These are phyloP conservation scores for Tricholomella constricta DNA, from an alignment of 768 basidiomycete genomes.

Conservation along the genomic window DNA sequence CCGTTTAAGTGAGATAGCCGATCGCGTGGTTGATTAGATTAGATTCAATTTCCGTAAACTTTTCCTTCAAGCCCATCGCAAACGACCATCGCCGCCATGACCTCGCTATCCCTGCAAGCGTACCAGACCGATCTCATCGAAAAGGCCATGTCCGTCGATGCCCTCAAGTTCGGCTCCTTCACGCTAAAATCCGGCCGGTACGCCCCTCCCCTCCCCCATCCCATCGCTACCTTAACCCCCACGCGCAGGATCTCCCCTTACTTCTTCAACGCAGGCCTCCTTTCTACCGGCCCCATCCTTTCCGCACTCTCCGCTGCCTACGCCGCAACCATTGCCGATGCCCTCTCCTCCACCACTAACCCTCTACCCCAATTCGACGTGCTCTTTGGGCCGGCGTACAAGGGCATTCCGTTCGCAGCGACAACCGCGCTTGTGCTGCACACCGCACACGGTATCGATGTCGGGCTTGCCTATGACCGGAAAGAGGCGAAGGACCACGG, in stretches of 20 bases:
- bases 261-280: slow-evolving; percentile 93
- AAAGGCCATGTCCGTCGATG: slow-evolving; percentile 66
- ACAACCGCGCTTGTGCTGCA: slow-evolving; percentile 77
- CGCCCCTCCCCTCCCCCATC: slow-evolving; percentile 25
- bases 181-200: slow-evolving; percentile 95
- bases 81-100: not conserved
- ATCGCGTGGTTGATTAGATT: not conserved
- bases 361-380: slow-evolving; percentile 65
- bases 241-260: slow-evolving; percentile 80
- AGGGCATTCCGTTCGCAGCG: slow-evolving; percentile 93
- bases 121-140: slow-evolving; percentile 71
- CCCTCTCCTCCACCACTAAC: slow-evolving; percentile 34
- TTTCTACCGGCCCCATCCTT: slow-evolving; percentile 83
- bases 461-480: slow-evolving; percentile 90
- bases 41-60: not conserved
- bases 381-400: slow-evolving; percentile 96
- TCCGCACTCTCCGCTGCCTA: slow-evolving; percentile 78
- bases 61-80: not conserved
- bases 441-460: slow-evolving; percentile 56
- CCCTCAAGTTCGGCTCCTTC: slow-evolving; percentile 89
- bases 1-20: not conserved
- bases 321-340: slow-evolving; percentile 71
- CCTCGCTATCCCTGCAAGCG: slow-evolving; percentile 34
- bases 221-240: not conserved
- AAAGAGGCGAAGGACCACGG: slow-evolving; percentile 97